Percentiles rank a stretch among this genome's conserved stretches.
phyloP scores from a whole-genome alignment of 2,329 filamentous ascomycete genomes.

The Exophiala alcalophila region DNA sequence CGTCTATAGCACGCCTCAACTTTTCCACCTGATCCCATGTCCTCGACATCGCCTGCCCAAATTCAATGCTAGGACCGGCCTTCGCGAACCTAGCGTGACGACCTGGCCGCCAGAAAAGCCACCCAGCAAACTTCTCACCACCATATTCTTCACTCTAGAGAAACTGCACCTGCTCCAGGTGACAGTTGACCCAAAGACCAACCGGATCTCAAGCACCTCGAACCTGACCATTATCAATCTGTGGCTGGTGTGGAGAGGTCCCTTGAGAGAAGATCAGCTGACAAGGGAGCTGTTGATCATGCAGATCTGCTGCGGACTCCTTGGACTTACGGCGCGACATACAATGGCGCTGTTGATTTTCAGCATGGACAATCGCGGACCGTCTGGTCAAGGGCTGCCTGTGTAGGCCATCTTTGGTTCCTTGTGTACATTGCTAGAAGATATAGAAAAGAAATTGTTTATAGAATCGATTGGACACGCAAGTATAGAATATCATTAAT shows the following conservation, averaged over 20 bases:
- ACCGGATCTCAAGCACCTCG: conserved; percentile 67
- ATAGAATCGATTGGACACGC: too few relatives aligned
- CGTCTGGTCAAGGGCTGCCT: too few relatives aligned
- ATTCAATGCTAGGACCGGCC: conserved; percentile 79
- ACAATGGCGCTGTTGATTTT: conserved; percentile 83
- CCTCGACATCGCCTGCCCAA: conserved; percentile 86
- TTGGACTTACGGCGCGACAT: conserved; percentile 82
- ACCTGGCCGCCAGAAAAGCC: conserved; percentile 67
- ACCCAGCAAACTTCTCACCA: conserved; percentile 62
- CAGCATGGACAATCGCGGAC: conserved; percentile 70
- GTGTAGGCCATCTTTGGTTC: too few relatives aligned
- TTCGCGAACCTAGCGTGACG: conserved; percentile 83
- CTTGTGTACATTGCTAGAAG: too few relatives aligned
- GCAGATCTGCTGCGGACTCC: conserved; percentile 72
- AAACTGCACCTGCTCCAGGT: conserved; percentile 66
- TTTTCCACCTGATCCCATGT: conserved; percentile 87
- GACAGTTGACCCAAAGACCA: conserved; percentile 57
- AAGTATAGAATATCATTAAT: too few relatives aligned
- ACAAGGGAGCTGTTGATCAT: conserved; percentile 76
- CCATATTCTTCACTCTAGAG: conserved; percentile 65
- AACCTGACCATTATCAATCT: conserved; percentile 94
- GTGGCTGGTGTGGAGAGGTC: conserved; percentile 93
- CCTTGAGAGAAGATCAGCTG: conserved; percentile 80
- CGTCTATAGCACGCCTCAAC: conserved; percentile 84
- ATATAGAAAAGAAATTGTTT: too few relatives aligned